Evolutionary conservation across 495 filamentous ascomycete species (phyloP).

Genomic region (Aspergillus coremiiformis): DNA sequence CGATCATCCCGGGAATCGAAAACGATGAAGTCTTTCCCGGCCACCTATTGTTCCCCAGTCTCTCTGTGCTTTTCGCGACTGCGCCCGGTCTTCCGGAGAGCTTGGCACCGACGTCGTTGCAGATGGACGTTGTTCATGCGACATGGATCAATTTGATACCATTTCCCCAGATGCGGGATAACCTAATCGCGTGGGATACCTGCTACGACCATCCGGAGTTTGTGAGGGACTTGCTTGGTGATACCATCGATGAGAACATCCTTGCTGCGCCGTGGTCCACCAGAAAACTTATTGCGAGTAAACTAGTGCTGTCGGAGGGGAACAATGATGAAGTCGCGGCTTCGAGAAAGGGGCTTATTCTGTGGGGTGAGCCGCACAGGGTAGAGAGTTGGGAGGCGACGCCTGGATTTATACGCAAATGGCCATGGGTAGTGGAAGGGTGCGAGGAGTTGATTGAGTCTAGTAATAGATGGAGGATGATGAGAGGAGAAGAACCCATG

Average conservation of each 20-base stretch:
- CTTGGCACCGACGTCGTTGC: not conserved
- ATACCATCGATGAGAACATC: not conserved
- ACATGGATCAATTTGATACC: conserved; percentile 7
- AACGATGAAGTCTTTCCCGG: not conserved
- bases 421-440: conserved; percentile 7
- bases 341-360: conserved; percentile 2
- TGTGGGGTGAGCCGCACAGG: conserved; percentile 5
- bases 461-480: conserved; percentile 13
- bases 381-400: conserved; percentile 11
- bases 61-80: not conserved
- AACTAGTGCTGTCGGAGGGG: not conserved
- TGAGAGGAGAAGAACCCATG: conserved; percentile 8
- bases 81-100: not conserved
- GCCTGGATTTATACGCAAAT: conserved; percentile 8
- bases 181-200: conserved; percentile 4
- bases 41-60: not conserved
- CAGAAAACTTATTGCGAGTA: not conserved
- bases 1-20: not conserved
- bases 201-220: conserved; percentile 3
- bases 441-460: conserved; percentile 12
- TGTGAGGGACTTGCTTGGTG: conserved; percentile 1
- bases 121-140: not conserved
- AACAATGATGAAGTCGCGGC: conserved; percentile 1
- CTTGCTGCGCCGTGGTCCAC: not conserved
- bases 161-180: conserved; percentile 4